These are phyloP conservation scores for Lactarius trivialis DNA, from an alignment of 768 basidiomycete species.

Conservation along the genomic window DNA sequence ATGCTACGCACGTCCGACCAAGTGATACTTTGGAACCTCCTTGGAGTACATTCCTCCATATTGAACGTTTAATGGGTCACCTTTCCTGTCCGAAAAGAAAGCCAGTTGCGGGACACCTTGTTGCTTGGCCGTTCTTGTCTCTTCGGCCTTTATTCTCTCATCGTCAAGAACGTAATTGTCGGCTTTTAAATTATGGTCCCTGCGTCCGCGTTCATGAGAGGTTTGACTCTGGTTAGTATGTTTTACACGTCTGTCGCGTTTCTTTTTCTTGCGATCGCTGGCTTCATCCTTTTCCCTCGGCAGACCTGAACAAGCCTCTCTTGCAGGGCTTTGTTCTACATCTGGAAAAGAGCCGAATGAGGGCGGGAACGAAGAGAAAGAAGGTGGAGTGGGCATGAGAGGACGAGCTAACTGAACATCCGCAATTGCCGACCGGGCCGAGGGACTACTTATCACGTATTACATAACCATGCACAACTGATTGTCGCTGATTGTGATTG, in stretches of 20 bases:
- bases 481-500: not conserved
- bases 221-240: conserved; percentile 10
- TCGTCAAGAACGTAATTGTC: conserved; percentile 26
- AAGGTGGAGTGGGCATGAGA: conserved; percentile 43
- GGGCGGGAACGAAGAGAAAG: conserved; percentile 57
- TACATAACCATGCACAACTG: not conserved
- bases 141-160: conserved; percentile 31
- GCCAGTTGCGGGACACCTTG: conserved; percentile 29
- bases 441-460: not conserved
- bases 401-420: conserved; percentile 1
- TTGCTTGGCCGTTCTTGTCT: conserved; percentile 27
- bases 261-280: conserved; percentile 29
- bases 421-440: conserved; percentile 3
- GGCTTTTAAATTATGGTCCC: not conserved
- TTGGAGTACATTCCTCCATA: conserved; percentile 19
- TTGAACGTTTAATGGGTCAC: conserved; percentile 20
- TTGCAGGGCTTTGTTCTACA: conserved; percentile 40
- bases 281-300: conserved; percentile 24
- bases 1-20: conserved; percentile 18
- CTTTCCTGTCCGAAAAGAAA: conserved; percentile 51
- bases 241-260: conserved; percentile 15
- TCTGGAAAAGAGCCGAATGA: conserved; percentile 70
- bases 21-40: conserved; percentile 22
- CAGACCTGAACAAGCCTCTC: conserved; percentile 16
- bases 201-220: conserved; percentile 27